Percentiles rank a stretch among this genome's conserved stretches.
Conservation (phyloP, 805 yeast species). For the Sugiyamaella lignohabitans region DNA sequence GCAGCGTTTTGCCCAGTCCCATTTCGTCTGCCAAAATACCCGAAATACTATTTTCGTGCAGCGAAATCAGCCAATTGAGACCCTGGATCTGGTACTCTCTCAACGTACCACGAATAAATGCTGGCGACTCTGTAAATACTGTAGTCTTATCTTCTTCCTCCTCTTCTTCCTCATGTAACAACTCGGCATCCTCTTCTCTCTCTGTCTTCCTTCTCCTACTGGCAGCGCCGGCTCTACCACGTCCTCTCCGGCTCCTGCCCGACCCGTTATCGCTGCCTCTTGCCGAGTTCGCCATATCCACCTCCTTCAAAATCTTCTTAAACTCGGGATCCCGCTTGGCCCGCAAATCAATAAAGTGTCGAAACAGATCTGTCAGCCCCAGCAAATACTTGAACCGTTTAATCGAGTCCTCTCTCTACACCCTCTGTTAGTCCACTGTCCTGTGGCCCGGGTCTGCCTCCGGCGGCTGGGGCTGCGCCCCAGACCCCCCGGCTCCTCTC, state of each 20-base stretch:
- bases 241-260: conserved; percentile 4
- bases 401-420: conserved; percentile 30
- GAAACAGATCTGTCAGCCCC: conserved; percentile 74
- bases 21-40: conserved; percentile 97
- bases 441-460: background rate
- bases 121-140: conserved; percentile 76
- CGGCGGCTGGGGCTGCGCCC: too few species aligned
- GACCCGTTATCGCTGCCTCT: too few species aligned
- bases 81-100: conserved; percentile 95
- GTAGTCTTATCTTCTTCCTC: conserved; percentile 49
- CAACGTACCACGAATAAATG: conserved; percentile 58
- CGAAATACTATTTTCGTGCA: conserved; percentile 77
- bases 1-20: conserved; percentile 96
- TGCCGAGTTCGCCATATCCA: conserved; percentile 22
- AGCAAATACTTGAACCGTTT: conserved; percentile 71
- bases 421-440: background rate
- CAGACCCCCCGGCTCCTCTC: too few species aligned
- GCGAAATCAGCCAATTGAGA: conserved; percentile 83
- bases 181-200: conserved; percentile 87
- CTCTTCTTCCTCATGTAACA: conserved; percentile 69
- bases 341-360: conserved; percentile 74
- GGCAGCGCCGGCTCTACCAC: conserved; percentile 10
- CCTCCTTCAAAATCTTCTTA: conserved; percentile 29
- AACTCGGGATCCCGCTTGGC: conserved; percentile 71
- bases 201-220: conserved; percentile 33